These are phyloP conservation scores for Erigeron canadensis DNA, from an alignment of 129 eudicot genomes.

Conservation along the genomic window DNA sequence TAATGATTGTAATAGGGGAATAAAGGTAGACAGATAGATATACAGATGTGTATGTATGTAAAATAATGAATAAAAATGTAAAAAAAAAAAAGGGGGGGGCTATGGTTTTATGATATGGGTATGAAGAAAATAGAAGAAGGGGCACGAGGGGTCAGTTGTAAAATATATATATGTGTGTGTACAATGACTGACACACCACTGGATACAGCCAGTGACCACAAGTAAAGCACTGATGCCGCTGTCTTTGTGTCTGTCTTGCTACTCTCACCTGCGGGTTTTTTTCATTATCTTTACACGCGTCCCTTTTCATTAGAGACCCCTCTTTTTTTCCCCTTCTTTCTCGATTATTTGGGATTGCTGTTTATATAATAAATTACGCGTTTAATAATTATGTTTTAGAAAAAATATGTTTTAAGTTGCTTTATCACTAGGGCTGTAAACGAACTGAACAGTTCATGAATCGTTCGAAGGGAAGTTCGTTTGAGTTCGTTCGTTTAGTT, in stretches of 20 bases:
- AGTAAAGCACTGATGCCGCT: conserved; percentile 36
- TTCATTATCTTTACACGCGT: conserved; percentile 30
- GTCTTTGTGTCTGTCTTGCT: conserved; percentile 13
- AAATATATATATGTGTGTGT: conserved; percentile 15
- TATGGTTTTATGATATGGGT: not conserved
- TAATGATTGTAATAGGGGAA: conserved; percentile 7
- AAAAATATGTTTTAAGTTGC: no score
- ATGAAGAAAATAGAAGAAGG: not conserved
- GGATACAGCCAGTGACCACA: conserved; percentile 21
- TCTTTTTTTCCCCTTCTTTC: conserved; percentile 3
- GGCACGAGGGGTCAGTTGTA: conserved; percentile 39
- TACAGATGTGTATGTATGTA: conserved; percentile 18
- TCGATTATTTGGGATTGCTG: not conserved
- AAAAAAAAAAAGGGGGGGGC: not conserved
- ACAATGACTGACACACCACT: conserved; percentile 17
- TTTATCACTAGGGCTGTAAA: no score
- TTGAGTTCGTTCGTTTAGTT: no score
- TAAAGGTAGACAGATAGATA: conserved; percentile 14
- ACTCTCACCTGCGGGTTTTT: conserved; percentile 36
- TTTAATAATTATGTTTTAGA: no score
- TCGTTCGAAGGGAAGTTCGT: no score
- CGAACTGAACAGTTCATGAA: no score
- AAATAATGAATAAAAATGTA: not conserved
- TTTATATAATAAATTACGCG: no score
- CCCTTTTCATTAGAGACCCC: conserved; percentile 34